Evolutionary conservation across 768 basidiomycete species (phyloP).

Genomic region (Zangia roseola): DNA sequence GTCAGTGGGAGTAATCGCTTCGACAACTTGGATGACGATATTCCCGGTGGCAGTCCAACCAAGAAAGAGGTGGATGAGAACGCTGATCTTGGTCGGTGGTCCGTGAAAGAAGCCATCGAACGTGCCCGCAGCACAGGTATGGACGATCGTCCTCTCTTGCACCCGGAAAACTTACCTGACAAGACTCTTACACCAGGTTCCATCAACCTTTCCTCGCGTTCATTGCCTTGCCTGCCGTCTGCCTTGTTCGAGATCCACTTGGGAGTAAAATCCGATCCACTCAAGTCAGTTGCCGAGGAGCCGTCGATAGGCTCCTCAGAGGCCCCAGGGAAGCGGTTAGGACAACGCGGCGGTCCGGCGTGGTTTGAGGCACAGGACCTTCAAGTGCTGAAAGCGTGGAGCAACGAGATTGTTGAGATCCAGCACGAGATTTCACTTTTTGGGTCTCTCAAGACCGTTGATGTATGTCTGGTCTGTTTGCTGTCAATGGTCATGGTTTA

Average conservation of each 20-base stretch:
- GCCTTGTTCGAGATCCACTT: conserved; percentile 80
- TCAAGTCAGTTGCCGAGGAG: conserved; percentile 64
- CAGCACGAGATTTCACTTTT: conserved; percentile 84
- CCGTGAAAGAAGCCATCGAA: conserved; percentile 73
- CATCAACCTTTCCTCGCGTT: conserved; percentile 74
- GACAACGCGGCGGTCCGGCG: conserved; percentile 47
- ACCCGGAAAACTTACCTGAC: conserved; percentile 43
- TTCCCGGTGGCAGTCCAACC: conserved; percentile 29
- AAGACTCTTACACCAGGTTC: conserved; percentile 54
- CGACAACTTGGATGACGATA: conserved; percentile 49
- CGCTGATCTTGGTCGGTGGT: conserved; percentile 55
- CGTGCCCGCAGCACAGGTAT: conserved; percentile 76
- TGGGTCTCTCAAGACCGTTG: conserved; percentile 75
- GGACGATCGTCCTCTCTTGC: conserved; percentile 30
- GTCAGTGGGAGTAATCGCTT: conserved; percentile 26
- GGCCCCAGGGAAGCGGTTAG: conserved; percentile 37
- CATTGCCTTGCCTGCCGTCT: conserved; percentile 70
- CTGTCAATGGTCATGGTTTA: not conserved
- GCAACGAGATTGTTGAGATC: conserved; percentile 75
- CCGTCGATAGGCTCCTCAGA: conserved; percentile 46
- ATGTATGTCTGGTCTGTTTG: conserved; percentile 48
- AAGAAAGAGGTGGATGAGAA: conserved; percentile 46
- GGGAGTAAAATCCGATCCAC: conserved; percentile 65
- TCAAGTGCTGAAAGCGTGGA: conserved; percentile 71
- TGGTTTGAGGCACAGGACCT: conserved; percentile 87